phyloP scores from a whole-genome alignment of 2,329 filamentous ascomycete species.

The Aspergillus versicolor region DNA sequence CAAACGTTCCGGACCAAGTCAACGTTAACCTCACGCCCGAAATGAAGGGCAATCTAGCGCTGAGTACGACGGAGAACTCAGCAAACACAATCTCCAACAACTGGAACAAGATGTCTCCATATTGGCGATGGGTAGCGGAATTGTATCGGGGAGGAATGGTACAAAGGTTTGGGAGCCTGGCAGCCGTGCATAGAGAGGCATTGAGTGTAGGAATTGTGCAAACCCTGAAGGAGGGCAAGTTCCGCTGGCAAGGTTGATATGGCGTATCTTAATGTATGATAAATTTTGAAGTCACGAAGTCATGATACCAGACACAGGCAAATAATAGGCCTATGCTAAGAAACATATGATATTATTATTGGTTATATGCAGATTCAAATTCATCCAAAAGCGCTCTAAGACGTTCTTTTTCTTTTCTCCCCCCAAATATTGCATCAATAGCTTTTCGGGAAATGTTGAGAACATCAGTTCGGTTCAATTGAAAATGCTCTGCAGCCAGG shows the following conservation, averaged over 20 bases:
- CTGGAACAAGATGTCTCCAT: slow-evolving; percentile 40
- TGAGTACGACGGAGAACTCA: slow-evolving; percentile 7
- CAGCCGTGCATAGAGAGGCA: slow-evolving; percentile 40
- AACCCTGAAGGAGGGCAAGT: slow-evolving; percentile 40
- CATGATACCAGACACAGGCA: neutral
- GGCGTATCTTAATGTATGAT: neutral
- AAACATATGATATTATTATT: neutral
- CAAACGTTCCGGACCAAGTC: slow-evolving; percentile 32
- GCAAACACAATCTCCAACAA: slow-evolving; percentile 20
- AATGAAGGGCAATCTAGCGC: slow-evolving; percentile 25
- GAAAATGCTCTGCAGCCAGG: slow-evolving; percentile 70
- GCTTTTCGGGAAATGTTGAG: slow-evolving; percentile 60
- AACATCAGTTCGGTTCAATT: slow-evolving; percentile 50
- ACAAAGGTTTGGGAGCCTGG: slow-evolving; percentile 39
- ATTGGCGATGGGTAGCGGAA: slow-evolving; percentile 45
- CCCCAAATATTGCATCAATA: slow-evolving; percentile 67
- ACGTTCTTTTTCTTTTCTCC: slow-evolving; percentile 55
- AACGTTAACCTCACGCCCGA: slow-evolving; percentile 28
- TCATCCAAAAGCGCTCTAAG: slow-evolving; percentile 22
- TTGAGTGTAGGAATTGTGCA: slow-evolving; percentile 46
- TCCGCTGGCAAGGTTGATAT: slow-evolving; percentile 42
- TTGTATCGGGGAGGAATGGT: slow-evolving; percentile 43
- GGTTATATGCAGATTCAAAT: slow-evolving; percentile 20
- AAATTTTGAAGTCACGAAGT: neutral
- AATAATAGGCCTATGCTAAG: neutral